phyloP scores from a whole-genome alignment of 495 filamentous ascomycete species.

The Neurospora cerealis region DNA sequence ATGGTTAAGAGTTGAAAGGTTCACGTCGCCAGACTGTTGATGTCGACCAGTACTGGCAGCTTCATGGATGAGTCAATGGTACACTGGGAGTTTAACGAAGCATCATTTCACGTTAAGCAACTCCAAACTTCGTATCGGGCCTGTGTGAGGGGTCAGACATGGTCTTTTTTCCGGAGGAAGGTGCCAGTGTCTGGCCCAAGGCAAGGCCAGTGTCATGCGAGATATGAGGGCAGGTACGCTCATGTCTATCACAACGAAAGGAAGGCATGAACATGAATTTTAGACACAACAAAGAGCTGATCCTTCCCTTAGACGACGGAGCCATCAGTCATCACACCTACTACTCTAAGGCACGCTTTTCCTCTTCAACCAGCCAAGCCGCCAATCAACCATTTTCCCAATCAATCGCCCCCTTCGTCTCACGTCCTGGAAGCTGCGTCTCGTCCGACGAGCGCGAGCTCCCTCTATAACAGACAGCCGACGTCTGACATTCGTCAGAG shows the following conservation, averaged over 20 bases:
- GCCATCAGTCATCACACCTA: neutral
- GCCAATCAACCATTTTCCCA: neutral
- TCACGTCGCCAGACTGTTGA: neutral
- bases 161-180: neutral
- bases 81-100: neutral
- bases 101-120: neutral
- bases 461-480: neutral
- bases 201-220: neutral
- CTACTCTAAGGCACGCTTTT: neutral
- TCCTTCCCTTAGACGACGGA: neutral
- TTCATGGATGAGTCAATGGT: neutral
- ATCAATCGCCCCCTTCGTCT: neutral
- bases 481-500: neutral
- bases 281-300: neutral
- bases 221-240: neutral
- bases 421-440: neutral
- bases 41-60: neutral
- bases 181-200: neutral
- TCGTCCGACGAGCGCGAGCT: neutral
- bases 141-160: neutral
- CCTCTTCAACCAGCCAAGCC: neutral
- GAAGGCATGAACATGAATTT: neutral
- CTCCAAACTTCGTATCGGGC: neutral
- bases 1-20: no score
- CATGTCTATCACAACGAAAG: neutral